Evolutionary conservation across 257 asterid genomes (phyloP).

Genomic region (Nicotiana tomentosiformis): DNA sequence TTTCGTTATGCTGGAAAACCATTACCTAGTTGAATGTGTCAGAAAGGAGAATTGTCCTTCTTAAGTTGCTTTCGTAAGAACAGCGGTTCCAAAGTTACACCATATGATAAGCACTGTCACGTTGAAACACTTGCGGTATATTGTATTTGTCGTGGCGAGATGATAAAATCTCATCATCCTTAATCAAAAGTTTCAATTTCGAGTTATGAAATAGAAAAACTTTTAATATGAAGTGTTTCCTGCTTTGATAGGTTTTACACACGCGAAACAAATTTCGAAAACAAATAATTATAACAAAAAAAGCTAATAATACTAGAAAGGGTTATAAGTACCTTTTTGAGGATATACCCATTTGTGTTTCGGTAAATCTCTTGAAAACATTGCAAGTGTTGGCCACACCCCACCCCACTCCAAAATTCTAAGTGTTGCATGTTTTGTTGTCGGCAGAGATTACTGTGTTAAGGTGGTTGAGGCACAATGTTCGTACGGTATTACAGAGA

Average conservation of each 20-base stretch:
- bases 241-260: neutral
- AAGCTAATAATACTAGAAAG: too few species aligned
- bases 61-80: neutral
- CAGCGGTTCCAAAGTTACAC: neutral
- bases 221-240: neutral
- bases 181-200: rapidly evolving
- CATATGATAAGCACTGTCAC: neutral
- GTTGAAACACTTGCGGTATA: neutral
- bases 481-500: too few species aligned
- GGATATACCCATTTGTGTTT: neutral
- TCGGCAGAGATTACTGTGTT: neutral
- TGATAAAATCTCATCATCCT: neutral
- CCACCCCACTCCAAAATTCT: neutral
- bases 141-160: neutral
- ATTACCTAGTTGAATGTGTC: neutral
- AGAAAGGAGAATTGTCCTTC: constrained; percentile 1
- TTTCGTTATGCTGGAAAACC: constrained; percentile 11
- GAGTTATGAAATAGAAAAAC: neutral
- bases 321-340: too few species aligned
- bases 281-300: neutral
- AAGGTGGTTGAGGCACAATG: neutral
- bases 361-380: neutral
- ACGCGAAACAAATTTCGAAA: too few species aligned
- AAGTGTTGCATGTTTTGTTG: neutral
- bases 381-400: neutral